These are phyloP conservation scores for Trichoderma oligosporum DNA, from an alignment of 2,329 filamentous ascomycete genomes.

Conservation along the genomic window DNA sequence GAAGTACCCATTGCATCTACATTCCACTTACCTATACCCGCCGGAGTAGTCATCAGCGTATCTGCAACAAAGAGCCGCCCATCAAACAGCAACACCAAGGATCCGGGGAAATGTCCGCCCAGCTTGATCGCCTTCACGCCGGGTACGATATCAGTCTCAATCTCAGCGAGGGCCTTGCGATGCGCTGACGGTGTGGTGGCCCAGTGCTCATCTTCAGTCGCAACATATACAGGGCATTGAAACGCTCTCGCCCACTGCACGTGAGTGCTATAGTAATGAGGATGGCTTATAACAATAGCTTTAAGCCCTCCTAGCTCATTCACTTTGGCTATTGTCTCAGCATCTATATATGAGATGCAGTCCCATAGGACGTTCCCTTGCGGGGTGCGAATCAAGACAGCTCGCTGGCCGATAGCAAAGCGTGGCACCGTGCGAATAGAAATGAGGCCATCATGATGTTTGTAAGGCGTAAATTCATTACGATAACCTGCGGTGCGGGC, in stretches of 20 bases:
- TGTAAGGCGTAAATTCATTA: constrained; percentile 52
- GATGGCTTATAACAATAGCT: constrained; percentile 74
- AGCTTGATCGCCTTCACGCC: constrained; percentile 63
- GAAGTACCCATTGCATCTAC: constrained; percentile 37
- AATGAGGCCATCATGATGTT: constrained; percentile 42
- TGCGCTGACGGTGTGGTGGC: constrained; percentile 44
- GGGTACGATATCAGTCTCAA: constrained; percentile 40
- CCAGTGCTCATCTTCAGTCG: constrained; percentile 64
- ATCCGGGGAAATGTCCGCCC: constrained; percentile 78
- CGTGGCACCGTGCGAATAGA: constrained; percentile 52
- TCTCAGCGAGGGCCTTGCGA: constrained; percentile 46
- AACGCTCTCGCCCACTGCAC: constrained; percentile 69
- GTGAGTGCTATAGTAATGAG: constrained; percentile 78
- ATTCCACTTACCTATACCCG: constrained; percentile 46
- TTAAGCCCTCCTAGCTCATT: constrained; percentile 59
- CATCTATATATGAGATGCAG: constrained; percentile 66
- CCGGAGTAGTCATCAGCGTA: constrained; percentile 68
- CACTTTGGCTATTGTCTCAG: constrained; percentile 57
- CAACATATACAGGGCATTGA: constrained; percentile 64
- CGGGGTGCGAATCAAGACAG: constrained; percentile 62
- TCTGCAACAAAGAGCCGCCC: constrained; percentile 69
- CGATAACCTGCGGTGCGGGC: constrained; percentile 33
- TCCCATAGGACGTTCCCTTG: constrained; percentile 77
- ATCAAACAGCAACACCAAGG: constrained; percentile 61
- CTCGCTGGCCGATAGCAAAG: constrained; percentile 72